Base-by-base conservation (phyloP, 2,329 filamentous ascomycete genomes). In the Zalaria obscura region DNA sequence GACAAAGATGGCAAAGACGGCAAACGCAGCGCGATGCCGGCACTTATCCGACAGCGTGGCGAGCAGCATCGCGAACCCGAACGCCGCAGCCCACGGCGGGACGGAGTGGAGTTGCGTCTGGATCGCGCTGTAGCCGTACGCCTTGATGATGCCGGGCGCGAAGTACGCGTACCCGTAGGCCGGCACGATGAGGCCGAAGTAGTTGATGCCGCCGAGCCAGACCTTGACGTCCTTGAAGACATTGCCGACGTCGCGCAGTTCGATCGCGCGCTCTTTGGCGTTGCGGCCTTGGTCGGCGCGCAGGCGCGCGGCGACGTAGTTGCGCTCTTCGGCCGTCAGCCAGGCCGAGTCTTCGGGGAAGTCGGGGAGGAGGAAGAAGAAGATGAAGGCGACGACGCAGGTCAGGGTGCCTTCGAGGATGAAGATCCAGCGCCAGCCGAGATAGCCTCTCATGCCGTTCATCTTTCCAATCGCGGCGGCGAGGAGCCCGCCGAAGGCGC, bases 391-490 rank as follows among this genome's bases (percentile, higher is more conserved):
- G 36, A 55, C 47, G 40, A 69, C 46, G 37, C 68, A 61, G 2
- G 49, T 51, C n/a, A 45, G 37, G 26, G 50, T 42, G 25, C 48
- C 49, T 46, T 55, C 47, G 6, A 50, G 38, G 40, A 45, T 39
- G 37, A 45, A 47, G 41, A 58, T 55, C 80, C 81, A 88, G 41
- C 83, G 68, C 84, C 84, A 91, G 6, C 80, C 83, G 1, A 60
- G 52, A 53, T 88, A 91, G 25, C 75, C 76, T 5, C 67, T 62
- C 7, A 83, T 48, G 3, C 74, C 73, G 48, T 86, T 74, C 83
- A 94, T 88, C 54, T 91, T 84, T n/a, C 84, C 84, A 47, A 95
- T 93, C 0, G 80, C 88, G 1, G 78, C 80, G 1, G 88, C 88
- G 4, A 95, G 70, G 1, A 95, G 71, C 2, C 87, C 87, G 35